Evolutionary conservation across 2,329 filamentous ascomycete genomes (phyloP).

Genomic region (Ceratocystis ficicola): DNA sequence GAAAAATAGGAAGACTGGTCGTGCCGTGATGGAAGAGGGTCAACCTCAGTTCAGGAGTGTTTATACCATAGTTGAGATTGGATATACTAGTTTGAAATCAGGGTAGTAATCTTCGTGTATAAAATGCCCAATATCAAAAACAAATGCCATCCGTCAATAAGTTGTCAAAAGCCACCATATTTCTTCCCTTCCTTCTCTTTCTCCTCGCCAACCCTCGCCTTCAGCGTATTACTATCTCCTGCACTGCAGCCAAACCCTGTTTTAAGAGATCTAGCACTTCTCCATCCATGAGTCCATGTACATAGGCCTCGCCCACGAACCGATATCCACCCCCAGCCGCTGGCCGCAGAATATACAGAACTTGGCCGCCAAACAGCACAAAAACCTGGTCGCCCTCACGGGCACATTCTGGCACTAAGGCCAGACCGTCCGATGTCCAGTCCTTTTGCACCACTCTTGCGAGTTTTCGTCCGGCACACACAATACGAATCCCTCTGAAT

Average conservation of each 20-base stretch:
- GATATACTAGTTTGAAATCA: not conserved
- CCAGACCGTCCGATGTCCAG: conserved; percentile 23
- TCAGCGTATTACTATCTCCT: conserved; percentile 22
- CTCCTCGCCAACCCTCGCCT: not conserved
- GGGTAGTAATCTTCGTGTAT: not conserved
- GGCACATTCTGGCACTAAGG: conserved; percentile 22
- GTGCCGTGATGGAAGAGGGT: too few relatives aligned
- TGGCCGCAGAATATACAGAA: conserved; percentile 24
- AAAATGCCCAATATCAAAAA: not conserved
- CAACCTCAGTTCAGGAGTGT: too few relatives aligned
- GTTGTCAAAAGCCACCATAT: not conserved
- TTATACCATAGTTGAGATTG: not conserved
- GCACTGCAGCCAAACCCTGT: conserved; percentile 21
- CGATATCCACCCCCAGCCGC: conserved; percentile 22
- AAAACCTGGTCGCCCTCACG: conserved; percentile 24
- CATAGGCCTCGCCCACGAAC: conserved; percentile 26
- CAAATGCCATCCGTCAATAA: not conserved
- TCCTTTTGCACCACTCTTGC: conserved; percentile 23
- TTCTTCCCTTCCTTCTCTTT: not conserved
- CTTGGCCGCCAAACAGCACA: conserved; percentile 24
- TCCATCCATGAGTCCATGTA: conserved; percentile 27
- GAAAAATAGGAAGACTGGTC: not conserved
- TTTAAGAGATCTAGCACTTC: conserved; percentile 24
- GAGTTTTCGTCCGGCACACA: conserved; percentile 22
- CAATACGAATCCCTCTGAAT: conserved; percentile 20